Conservation (phyloP, 2,329 filamentous ascomycete species). For the Beauveria rudraprayagi region DNA sequence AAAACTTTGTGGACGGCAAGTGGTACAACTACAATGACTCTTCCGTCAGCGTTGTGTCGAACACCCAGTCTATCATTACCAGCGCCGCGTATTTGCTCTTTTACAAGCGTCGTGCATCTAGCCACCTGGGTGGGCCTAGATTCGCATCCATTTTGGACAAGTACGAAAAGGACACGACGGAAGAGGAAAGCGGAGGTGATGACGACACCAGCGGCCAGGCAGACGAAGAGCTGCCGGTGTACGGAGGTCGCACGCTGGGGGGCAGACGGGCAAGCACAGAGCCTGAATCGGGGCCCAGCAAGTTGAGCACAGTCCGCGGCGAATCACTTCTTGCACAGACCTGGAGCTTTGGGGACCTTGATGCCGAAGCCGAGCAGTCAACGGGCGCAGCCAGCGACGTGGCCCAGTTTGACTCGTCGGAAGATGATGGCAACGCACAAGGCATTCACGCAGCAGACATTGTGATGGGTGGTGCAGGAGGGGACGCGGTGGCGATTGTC, state of each 20-base stretch:
- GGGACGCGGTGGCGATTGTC: constrained; percentile 31
- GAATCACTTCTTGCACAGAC: constrained; percentile 26
- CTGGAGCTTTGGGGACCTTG: constrained; percentile 41
- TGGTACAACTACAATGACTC: constrained; percentile 99
- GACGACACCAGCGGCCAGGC: constrained; percentile 29
- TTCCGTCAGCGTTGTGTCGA: constrained; percentile 53
- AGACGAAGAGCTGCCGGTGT: constrained; percentile 26
- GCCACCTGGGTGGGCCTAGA: constrained; percentile 69
- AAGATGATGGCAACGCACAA: constrained; percentile 21
- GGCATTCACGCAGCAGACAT: constrained; percentile 18
- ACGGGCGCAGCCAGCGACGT: constrained; percentile 35
- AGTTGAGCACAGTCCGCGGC: constrained; percentile 25
- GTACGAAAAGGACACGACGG: constrained; percentile 44
- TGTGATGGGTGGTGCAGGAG: constrained; percentile 10
- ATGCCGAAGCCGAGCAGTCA: constrained; percentile 22
- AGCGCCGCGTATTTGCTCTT: constrained; percentile 85
- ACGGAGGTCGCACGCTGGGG: constrained; percentile 19
- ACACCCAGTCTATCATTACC: constrained; percentile 59
- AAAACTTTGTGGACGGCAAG: constrained; percentile 78
- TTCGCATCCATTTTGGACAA: constrained; percentile 63
- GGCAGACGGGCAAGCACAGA: constrained; percentile 37
- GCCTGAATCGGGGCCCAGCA: constrained; percentile 29
- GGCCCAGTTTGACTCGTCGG: constrained; percentile 34
- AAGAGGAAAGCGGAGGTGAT: constrained; percentile 35
- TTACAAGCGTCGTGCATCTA: constrained; percentile 76